These are phyloP conservation scores for Dactylellina cionopaga DNA, from an alignment of 2,329 filamentous ascomycete genomes.

Conservation along the genomic window DNA sequence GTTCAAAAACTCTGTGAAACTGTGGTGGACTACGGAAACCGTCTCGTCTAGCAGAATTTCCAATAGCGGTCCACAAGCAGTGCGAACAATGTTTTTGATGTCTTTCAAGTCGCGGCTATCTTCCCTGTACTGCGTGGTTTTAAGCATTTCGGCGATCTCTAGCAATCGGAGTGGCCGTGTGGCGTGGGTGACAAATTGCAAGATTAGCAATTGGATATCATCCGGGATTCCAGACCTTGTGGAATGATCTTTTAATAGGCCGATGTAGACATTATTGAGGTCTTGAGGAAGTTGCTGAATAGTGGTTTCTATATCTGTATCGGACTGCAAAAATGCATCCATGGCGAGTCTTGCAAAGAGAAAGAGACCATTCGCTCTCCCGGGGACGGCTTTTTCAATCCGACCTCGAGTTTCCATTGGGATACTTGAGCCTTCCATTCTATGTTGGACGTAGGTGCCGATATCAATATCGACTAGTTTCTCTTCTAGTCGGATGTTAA, in stretches of 20 bases:
- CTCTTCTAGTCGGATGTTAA: conserved; percentile 53
- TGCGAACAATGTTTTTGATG: conserved; percentile 15
- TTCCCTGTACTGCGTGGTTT: not conserved
- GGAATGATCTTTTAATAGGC: conserved; percentile 53
- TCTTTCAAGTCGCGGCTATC: conserved; percentile 3
- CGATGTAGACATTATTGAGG: conserved; percentile 57
- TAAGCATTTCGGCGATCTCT: conserved; percentile 29
- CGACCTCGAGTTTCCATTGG: not conserved
- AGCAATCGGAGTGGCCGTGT: conserved; percentile 54
- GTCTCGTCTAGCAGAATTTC: conserved; percentile 26
- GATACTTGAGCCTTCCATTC: conserved; percentile 5
- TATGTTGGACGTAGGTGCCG: conserved; percentile 14
- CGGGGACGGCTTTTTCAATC: conserved; percentile 16
- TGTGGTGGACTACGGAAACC: conserved; percentile 19
- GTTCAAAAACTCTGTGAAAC: conserved; percentile 17
- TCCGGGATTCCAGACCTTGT: conserved; percentile 33
- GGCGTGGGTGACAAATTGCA: conserved; percentile 54
- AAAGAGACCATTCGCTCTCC: conserved; percentile 53
- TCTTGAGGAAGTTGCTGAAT: conserved; percentile 51
- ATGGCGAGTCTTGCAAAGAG: conserved; percentile 55
- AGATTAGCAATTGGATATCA: conserved; percentile 53
- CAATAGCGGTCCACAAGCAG: conserved; percentile 24
- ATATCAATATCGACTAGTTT: conserved; percentile 54
- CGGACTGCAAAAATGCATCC: conserved; percentile 54
- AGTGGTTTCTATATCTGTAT: conserved; percentile 15